Evolutionary conservation across 306 rosid genomes (phyloP).

Genomic region (Lagenaria siceraria): DNA sequence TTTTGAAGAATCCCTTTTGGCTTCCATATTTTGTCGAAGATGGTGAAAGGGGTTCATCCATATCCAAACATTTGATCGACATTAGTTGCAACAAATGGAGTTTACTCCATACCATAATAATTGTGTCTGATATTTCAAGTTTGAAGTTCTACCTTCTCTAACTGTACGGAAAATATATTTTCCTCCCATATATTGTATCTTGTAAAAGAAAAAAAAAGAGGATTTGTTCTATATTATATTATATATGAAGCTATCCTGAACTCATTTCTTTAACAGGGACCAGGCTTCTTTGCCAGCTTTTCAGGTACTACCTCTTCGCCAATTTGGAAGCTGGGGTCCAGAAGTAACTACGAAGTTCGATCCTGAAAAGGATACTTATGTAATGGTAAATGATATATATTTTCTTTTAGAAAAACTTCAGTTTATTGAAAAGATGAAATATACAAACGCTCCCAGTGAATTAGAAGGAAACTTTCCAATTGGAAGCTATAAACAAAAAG

Average conservation of each 20-base stretch:
- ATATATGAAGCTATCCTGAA: background rate
- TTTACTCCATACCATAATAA: background rate
- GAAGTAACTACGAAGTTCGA: slow-evolving; percentile 54
- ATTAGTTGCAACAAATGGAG: background rate
- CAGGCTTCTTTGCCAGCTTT: slow-evolving; percentile 80
- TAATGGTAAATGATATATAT: slow-evolving; percentile 38
- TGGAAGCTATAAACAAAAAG: background rate
- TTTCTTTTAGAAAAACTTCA: background rate
- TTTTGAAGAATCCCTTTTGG: background rate
- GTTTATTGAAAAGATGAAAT: background rate
- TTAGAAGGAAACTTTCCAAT: background rate
- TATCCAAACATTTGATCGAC: too few relatives aligned
- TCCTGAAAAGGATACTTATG: slow-evolving; percentile 70
- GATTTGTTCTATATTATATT: background rate
- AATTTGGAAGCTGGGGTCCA: slow-evolving; percentile 94
- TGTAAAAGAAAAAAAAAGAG: background rate
- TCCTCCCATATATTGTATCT: background rate
- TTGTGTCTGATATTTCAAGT: background rate
- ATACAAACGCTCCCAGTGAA: background rate
- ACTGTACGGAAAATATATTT: background rate
- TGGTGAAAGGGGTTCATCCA: background rate
- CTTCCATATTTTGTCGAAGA: background rate
- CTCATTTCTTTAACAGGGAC: slow-evolving; percentile 37
- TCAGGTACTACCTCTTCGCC: slow-evolving; percentile 71
- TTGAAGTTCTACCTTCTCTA: background rate